phyloP scores from a whole-genome alignment of 1,284 basidiomycete genomes.

The Agroathelia rolfsii region DNA sequence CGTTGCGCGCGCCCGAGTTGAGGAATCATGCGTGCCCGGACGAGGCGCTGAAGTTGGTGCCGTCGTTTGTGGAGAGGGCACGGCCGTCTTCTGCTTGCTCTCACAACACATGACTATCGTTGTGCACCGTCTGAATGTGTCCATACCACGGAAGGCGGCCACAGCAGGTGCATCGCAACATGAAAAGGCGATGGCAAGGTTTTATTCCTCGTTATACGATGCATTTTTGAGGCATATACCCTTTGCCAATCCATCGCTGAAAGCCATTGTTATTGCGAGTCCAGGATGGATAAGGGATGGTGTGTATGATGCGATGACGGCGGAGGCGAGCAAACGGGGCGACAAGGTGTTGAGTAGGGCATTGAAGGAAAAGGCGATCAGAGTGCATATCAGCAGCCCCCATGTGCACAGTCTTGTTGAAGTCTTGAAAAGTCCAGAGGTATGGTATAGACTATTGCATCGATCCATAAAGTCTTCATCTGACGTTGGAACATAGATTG shows the following conservation, averaged over 20 bases:
- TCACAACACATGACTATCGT: conserved; percentile 97
- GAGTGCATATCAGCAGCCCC: conserved; percentile 86
- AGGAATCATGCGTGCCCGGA: conserved; percentile 86
- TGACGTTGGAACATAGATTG: conserved; percentile 52
- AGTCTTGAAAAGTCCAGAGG: conserved; percentile 90
- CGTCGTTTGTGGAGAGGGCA: conserved; percentile 92
- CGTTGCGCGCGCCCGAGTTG: conserved; percentile 72
- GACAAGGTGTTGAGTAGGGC: conserved; percentile 79
- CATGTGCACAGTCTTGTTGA: conserved; percentile 96
- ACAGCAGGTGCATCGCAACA: conserved; percentile 71
- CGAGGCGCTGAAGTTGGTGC: conserved; percentile 94
- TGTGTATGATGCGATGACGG: conserved; percentile 79
- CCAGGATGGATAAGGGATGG: conserved; percentile 94
- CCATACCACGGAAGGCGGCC: conserved; percentile 87
- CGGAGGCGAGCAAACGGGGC: conserved; percentile 70
- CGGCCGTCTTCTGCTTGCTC: conserved; percentile 87
- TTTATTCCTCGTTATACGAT: conserved; percentile 80
- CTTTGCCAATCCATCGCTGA: conserved; percentile 62
- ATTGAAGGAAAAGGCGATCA: conserved; percentile 75
- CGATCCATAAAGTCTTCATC: conserved; percentile 1
- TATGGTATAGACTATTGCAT: conserved; percentile 27
- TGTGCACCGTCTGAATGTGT: conserved; percentile 82
- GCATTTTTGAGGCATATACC: conserved; percentile 88
- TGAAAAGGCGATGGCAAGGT: conserved; percentile 80
- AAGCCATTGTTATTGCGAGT: conserved; percentile 91